Evolutionary conservation across 176 grass and related monocot species (phyloP).

Genomic region (barley (Hordeum vulgare)): MorexV3_pseudomolecules_assembly NC_058524.1:543293404-543293903

Average conservation of each 20-base stretch:
- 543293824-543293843: background rate
- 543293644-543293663: too few relatives aligned
- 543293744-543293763: background rate
- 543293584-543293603: background rate
- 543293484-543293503: too few relatives aligned
- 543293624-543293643: too few relatives aligned
- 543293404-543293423: too few relatives aligned
- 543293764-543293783: background rate
- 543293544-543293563: too few relatives aligned
- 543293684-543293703: background rate
- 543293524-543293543: too few relatives aligned
- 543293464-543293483: too few relatives aligned
- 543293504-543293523: too few relatives aligned
- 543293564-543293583: too few relatives aligned
- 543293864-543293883: background rate
- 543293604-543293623: background rate
- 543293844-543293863: background rate
- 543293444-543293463: too few relatives aligned
- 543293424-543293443: too few relatives aligned
- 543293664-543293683: background rate
- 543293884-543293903: background rate
- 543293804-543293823: background rate
- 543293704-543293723: background rate
- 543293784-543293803: background rate
- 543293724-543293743: background rate